A percentile compares a stretch with the other conserved stretches of the same genome.
These are phyloP conservation scores for Dryadomyces quercivorus DNA, from an alignment of 2,329 filamentous ascomycete genomes.

Conservation along the genomic window DNA sequence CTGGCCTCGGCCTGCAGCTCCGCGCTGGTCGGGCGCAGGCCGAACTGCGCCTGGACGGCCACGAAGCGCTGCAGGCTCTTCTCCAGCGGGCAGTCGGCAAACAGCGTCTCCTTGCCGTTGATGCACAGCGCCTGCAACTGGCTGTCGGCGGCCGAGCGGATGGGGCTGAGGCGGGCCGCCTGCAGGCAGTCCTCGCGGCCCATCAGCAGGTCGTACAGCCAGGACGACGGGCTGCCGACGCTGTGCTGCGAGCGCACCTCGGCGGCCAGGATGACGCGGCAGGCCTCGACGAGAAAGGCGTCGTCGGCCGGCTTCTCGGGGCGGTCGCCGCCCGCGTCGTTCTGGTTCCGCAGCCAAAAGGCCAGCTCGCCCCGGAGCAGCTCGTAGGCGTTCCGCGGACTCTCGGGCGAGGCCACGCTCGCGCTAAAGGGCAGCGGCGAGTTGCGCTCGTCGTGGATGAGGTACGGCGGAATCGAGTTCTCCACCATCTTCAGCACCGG, in stretches of 20 bases:
- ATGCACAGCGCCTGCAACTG: constrained; percentile 36
- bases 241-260: constrained; percentile 25
- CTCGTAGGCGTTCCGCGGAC: constrained; percentile 47
- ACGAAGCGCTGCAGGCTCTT: constrained; percentile 41
- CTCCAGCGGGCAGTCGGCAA: constrained; percentile 44
- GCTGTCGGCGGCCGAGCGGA: constrained; percentile 33
- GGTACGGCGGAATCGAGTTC: constrained; percentile 54
- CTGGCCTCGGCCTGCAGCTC: constrained; percentile 50
- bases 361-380: constrained; percentile 45
- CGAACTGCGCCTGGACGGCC: constrained; percentile 35
- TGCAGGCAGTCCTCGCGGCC: constrained; percentile 28
- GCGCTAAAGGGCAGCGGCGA: constrained; percentile 42
- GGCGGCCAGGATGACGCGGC: constrained; percentile 42
- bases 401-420: constrained; percentile 28
- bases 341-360: constrained; percentile 35
- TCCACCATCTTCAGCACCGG: constrained; percentile 51
- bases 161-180: constrained; percentile 34
- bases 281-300: constrained; percentile 46
- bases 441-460: constrained; percentile 51
- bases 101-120: constrained; percentile 45
- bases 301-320: constrained; percentile 41
- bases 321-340: constrained; percentile 22
- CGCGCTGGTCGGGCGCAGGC: constrained; percentile 45
- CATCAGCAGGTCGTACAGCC: constrained; percentile 49
- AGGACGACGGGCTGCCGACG: constrained; percentile 28